These are phyloP conservation scores for Plantago lanceolata DNA, from an alignment of 305 asterid species.

Conservation along the genomic window DNA sequence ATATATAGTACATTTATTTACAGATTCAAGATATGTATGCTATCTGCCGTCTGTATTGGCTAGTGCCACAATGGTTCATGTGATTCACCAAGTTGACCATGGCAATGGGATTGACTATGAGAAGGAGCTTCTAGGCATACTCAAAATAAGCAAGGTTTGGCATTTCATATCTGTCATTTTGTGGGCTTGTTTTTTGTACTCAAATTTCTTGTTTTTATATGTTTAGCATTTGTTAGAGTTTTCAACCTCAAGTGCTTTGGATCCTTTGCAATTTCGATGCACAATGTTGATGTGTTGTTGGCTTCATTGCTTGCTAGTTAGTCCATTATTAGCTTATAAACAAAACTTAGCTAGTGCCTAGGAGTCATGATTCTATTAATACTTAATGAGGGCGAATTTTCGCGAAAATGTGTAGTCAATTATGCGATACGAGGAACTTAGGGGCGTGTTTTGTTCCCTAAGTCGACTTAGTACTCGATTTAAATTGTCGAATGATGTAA, in stretches of 20 bases:
- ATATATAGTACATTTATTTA: background rate
- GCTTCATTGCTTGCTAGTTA: background rate
- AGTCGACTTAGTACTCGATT: too few relatives aligned
- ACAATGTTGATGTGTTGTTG: background rate
- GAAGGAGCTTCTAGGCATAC: constrained; percentile 60
- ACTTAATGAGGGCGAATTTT: too few relatives aligned
- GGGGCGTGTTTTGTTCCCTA: too few relatives aligned
- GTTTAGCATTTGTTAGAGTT: too few relatives aligned
- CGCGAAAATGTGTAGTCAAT: too few relatives aligned
- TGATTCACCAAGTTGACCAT: constrained; percentile 54
- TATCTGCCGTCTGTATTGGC: constrained; percentile 76
- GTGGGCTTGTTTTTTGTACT: background rate
- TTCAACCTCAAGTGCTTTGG: too few relatives aligned
- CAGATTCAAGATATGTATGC: constrained; percentile 65
- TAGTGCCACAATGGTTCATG: constrained; percentile 78
- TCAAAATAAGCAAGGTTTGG: constrained; percentile 63
- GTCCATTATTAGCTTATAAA: constrained; percentile 3
- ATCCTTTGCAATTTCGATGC: too few relatives aligned
- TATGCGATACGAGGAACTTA: too few relatives aligned
- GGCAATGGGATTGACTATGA: constrained; percentile 47
- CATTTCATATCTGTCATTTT: constrained; percentile 10
- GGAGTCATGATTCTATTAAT: too few relatives aligned
- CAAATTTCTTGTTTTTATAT: background rate
- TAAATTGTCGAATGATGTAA: too few relatives aligned
- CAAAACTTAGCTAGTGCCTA: too few relatives aligned